Conservation (phyloP, 371 early-diverging fungal species). For the Blakeslea trispora region DNA sequence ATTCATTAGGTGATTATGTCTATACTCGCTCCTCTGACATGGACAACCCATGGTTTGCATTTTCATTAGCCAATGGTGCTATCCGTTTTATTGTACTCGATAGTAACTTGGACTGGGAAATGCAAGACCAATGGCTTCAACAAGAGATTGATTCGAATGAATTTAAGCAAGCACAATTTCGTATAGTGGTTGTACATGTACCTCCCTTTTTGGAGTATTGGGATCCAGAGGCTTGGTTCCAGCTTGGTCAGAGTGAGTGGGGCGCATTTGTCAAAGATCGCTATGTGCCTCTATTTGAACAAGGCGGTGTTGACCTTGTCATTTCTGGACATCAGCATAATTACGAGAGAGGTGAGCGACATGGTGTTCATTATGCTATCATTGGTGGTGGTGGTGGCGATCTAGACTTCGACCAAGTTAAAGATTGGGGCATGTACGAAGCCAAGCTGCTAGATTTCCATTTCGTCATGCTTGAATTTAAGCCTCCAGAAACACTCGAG, state of each 20-base stretch:
- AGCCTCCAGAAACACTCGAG: constrained; percentile 15
- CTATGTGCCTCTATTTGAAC: constrained; percentile 68
- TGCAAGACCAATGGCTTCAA: constrained; percentile 66
- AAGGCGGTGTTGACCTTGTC: constrained; percentile 70
- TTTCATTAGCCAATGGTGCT: constrained; percentile 58
- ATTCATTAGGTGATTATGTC: constrained; percentile 45
- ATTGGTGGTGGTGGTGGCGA: constrained; percentile 81
- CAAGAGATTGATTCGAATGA: constrained; percentile 57
- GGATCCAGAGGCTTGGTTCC: constrained; percentile 73
- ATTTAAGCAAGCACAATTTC: constrained; percentile 60
- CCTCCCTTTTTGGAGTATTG: constrained; percentile 84
- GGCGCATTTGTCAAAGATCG: constrained; percentile 69
- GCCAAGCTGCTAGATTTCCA: constrained; percentile 54
- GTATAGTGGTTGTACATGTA: constrained; percentile 73
- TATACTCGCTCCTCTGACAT: constrained; percentile 41
- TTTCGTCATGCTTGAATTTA: constrained; percentile 59
- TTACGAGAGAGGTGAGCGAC: constrained; percentile 65
- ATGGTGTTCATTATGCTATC: constrained; percentile 61
- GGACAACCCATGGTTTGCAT: constrained; percentile 60
- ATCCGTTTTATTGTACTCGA: constrained; percentile 73
- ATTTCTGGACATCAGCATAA: constrained; percentile 86
- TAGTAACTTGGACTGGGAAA: constrained; percentile 62
- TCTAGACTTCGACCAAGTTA: constrained; percentile 68
- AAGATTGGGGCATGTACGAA: constrained; percentile 68
- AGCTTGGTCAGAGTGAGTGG: constrained; percentile 70